Base-by-base conservation (phyloP, 78 protist genomes). In the Goniomonas avonlea region DNA sequence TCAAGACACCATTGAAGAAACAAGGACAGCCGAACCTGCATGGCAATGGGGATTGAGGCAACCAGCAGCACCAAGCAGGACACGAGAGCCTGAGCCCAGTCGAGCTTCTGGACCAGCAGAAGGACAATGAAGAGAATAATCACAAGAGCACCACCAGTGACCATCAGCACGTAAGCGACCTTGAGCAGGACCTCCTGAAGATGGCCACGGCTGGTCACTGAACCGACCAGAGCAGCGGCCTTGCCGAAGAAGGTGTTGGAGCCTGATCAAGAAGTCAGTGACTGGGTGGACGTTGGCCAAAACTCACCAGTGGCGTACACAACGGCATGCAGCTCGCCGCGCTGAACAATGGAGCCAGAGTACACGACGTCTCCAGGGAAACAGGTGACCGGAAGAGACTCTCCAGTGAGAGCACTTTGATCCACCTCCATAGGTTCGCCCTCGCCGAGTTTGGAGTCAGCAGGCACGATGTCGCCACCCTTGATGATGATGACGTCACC, bases 241-340 rank as follows among this genome's bases (percentile, higher is more conserved):
- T 86, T 79, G 32, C 96, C 96, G 63, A 89, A 87, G 71, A 89
- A 86, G 5, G 96, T 83, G 61, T 92, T 83, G 25, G 65, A n/a
- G 35, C n/a, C n/a, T n/a, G n/a, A n/a, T n/a, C n/a, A n/a, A n/a
- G n/a, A n/a, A n/a, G n/a, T n/a, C n/a, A n/a, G n/a, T n/a, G n/a
- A n/a, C n/a, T n/a, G n/a, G n/a, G n/a, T n/a, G n/a, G n/a, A n/a
- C n/a, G n/a, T n/a, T n/a, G n/a, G n/a, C n/a, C n/a, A n/a, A n/a
- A n/a, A n/a, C n/a, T n/a, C 29, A 41, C 96, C 96, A 20, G 96
- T 92, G 35, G 79, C 63, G 23, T 89, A 50, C n/a, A 92, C 96
- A 56, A 83, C 38, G 56, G 86, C 87, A 48, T 77, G 80, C 0
- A 71, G 74, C 65, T 93, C 94, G 34, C 96, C 96, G 34, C 88